A percentile compares a stretch with the other conserved stretches of the same genome.
phyloP scores from a whole-genome alignment of 176 grass and related monocot species.

The Rhynchospora tenuis region DNA sequence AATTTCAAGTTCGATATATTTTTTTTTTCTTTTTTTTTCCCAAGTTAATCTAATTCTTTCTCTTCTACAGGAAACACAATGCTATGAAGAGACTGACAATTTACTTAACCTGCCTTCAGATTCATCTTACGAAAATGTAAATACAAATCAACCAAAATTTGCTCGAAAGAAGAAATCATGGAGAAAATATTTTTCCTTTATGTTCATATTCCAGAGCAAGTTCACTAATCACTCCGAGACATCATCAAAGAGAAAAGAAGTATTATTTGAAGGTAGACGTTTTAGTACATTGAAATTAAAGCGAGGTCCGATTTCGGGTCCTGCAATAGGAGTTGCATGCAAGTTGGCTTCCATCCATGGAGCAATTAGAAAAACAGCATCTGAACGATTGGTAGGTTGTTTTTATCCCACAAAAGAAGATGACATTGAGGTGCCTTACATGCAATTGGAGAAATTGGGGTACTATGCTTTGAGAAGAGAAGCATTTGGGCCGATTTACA shows the following conservation, averaged over 20 bases:
- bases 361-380: background rate
- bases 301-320: conserved; percentile 8
- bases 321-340: conserved; percentile 15
- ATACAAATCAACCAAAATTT: conserved; percentile 1
- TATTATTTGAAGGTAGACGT: background rate
- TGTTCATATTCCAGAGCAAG: conserved; percentile 35
- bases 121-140: background rate
- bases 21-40: background rate
- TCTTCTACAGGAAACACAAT: background rate
- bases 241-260: background rate
- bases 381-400: background rate
- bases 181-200: conserved; percentile 32
- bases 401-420: background rate
- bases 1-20: background rate
- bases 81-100: background rate
- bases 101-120: background rate
- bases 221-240: conserved; percentile 26
- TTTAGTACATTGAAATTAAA: conserved; percentile 14
- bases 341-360: conserved; percentile 12
- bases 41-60: background rate
- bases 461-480: conserved; percentile 33
- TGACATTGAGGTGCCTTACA: conserved; percentile 31
- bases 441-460: conserved; percentile 44
- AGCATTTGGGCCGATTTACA: conserved; percentile 44
- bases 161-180: conserved; percentile 31